phyloP scores from a whole-genome alignment of 164 flowering plant species.

The Chimonanthus praecox region DNA sequence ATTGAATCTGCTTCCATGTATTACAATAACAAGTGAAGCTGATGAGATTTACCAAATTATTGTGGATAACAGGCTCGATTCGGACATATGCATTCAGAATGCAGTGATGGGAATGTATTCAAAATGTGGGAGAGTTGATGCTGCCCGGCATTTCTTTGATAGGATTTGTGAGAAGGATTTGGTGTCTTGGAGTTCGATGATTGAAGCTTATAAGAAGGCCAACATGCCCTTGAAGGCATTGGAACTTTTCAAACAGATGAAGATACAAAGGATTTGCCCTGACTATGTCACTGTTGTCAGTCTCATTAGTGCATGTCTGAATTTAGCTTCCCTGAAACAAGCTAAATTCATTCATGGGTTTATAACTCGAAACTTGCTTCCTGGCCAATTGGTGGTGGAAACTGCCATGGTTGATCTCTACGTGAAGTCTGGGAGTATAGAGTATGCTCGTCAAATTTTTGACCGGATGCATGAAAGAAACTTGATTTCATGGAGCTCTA shows the following conservation, averaged over 20 bases:
- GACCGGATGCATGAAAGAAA: constrained; percentile 24
- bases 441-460: constrained; percentile 22
- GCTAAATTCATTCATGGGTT: constrained; percentile 25
- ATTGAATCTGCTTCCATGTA: constrained; percentile 26
- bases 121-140: constrained; percentile 22
- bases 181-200: constrained; percentile 32
- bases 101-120: constrained; percentile 30
- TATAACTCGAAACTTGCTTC: constrained; percentile 10
- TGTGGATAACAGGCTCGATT: constrained; percentile 13
- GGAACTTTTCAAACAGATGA: constrained; percentile 23
- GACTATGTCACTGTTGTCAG: constrained; percentile 27
- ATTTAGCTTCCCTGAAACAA: constrained; percentile 15
- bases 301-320: constrained; percentile 7
- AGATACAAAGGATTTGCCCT: constrained; percentile 10
- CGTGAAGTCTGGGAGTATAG: constrained; percentile 27
- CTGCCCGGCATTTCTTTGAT: constrained; percentile 19
- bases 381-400: constrained; percentile 6
- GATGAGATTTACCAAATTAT: constrained; percentile 19
- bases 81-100: constrained; percentile 22
- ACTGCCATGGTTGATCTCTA: constrained; percentile 28
- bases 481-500: constrained; percentile 35
- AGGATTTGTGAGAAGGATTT: constrained; percentile 19
- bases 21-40: constrained; percentile 12
- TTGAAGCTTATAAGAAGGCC: constrained; percentile 24
- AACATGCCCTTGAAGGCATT: constrained; percentile 19